A percentile compares a stretch with the other conserved stretches of the same genome.
phyloP scores from a whole-genome alignment of 495 filamentous ascomycete species.

The Neurospora sp. region DNA sequence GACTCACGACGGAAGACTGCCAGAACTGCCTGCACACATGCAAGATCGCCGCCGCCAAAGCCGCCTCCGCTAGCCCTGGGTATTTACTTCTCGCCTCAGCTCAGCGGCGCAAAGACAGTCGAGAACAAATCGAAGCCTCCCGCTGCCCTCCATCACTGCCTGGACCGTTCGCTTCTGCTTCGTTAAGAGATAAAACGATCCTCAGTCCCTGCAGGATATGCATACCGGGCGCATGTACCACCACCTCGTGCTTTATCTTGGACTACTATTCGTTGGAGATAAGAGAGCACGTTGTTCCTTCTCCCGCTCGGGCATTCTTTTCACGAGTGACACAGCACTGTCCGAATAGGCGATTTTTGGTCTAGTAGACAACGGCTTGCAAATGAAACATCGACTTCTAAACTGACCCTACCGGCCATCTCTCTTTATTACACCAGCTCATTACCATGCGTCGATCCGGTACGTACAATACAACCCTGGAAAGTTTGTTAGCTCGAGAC shows the following conservation, averaged over 20 bases:
- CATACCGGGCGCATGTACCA: not conserved
- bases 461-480: not conserved
- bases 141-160: not conserved
- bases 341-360: not conserved
- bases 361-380: not conserved
- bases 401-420: not conserved
- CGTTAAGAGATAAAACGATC: not conserved
- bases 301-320: not conserved
- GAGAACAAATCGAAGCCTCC: not conserved
- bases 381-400: not conserved
- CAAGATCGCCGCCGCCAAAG: not conserved
- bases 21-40: not conserved
- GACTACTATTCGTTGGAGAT: not conserved
- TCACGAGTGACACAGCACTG: not conserved
- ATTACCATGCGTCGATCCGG: not conserved
- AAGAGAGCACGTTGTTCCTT: not conserved
- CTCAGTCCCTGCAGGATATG: not conserved
- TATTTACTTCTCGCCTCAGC: not conserved
- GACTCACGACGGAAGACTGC: not conserved
- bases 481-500: no score
- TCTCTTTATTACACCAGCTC: no score
- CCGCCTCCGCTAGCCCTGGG: not conserved
- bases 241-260: not conserved
- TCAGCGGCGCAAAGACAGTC: not conserved
- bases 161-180: not conserved